Percentiles rank a stretch among this genome's conserved stretches.
Conservation (phyloP, 2,329 filamentous ascomycete genomes). For the Monosporascus sp. region DNA sequence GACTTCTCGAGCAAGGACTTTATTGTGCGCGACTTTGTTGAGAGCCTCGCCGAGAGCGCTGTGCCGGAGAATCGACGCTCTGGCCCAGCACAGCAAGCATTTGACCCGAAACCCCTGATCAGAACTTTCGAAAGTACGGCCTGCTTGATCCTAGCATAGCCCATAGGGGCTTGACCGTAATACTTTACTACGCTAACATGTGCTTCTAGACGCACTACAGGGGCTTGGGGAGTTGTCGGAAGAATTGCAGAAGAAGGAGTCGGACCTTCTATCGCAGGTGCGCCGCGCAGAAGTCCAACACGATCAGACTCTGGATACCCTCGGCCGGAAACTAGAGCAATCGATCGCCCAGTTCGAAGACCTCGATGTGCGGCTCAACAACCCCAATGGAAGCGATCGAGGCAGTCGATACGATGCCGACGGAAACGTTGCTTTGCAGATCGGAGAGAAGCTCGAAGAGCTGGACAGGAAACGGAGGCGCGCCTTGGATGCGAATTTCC, state of each 20-base stretch:
- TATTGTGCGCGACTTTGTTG: constrained; percentile 96
- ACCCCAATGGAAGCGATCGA: constrained; percentile 41
- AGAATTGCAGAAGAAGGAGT: constrained; percentile 84
- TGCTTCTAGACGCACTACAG: constrained; percentile 51
- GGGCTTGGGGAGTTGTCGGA: constrained; percentile 68
- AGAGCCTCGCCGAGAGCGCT: constrained; percentile 81
- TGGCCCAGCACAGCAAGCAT: constrained; percentile 56
- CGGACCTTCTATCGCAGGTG: constrained; percentile 83
- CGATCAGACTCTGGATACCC: constrained; percentile 80
- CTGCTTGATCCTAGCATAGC: constrained; percentile 1
- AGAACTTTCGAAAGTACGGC: constrained; percentile 77
- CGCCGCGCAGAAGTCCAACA: constrained; percentile 89
- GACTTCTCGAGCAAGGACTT: constrained; percentile 89
- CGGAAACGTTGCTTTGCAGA: constrained; percentile 88
- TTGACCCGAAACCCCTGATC: constrained; percentile 96
- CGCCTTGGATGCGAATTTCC: constrained; percentile 87
- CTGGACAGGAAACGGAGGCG: constrained; percentile 85
- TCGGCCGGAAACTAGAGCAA: constrained; percentile 85
- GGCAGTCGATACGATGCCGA: constrained; percentile 52
- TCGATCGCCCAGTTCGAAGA: constrained; percentile 89
- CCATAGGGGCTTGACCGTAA: not conserved
- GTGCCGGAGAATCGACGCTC: constrained; percentile 77
- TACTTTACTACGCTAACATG: constrained; percentile 23
- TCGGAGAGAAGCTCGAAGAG: constrained; percentile 89
- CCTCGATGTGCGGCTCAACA: constrained; percentile 77